A percentile compares a stretch with the other conserved stretches of the same genome.
These are phyloP conservation scores for Inga leiocalycina DNA, from an alignment of 306 rosid genomes.

Conservation along the genomic window DNA sequence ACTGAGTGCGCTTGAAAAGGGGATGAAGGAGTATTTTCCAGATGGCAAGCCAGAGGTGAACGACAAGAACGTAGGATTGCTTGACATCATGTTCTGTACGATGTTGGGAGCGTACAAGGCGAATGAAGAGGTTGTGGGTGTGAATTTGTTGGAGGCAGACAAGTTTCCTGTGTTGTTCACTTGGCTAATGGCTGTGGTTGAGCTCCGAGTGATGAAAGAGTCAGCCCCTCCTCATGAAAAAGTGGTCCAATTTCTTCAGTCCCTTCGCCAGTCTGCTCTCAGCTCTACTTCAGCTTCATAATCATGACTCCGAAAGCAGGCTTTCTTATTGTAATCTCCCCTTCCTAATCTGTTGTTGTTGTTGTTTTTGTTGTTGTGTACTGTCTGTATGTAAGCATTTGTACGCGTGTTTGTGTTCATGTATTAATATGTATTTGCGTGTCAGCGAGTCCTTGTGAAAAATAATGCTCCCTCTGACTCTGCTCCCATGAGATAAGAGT, in stretches of 20 bases:
- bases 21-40: conserved; percentile 35
- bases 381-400: background rate
- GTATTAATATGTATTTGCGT: background rate
- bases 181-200: conserved; percentile 32
- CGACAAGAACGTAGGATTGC: conserved; percentile 12
- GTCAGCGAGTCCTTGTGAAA: background rate
- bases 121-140: conserved; percentile 36
- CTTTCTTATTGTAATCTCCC: background rate
- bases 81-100: conserved; percentile 27
- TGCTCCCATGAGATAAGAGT: too few species aligned
- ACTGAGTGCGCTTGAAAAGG: conserved; percentile 39
- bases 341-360: background rate
- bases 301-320: background rate
- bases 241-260: conserved; percentile 25
- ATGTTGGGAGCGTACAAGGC: conserved; percentile 3
- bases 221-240: conserved; percentile 29
- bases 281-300: background rate
- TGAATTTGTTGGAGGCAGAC: conserved; percentile 30
- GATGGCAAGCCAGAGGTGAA: conserved; percentile 26
- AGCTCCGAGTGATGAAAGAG: conserved; percentile 35
- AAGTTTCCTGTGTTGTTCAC: conserved; percentile 39
- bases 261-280: conserved; percentile 27
- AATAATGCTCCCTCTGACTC: background rate
- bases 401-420: background rate
- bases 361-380: background rate